Evolutionary conservation across 2,329 filamentous ascomycete genomes (phyloP).

Genomic region (Fusarium sororula): DNA sequence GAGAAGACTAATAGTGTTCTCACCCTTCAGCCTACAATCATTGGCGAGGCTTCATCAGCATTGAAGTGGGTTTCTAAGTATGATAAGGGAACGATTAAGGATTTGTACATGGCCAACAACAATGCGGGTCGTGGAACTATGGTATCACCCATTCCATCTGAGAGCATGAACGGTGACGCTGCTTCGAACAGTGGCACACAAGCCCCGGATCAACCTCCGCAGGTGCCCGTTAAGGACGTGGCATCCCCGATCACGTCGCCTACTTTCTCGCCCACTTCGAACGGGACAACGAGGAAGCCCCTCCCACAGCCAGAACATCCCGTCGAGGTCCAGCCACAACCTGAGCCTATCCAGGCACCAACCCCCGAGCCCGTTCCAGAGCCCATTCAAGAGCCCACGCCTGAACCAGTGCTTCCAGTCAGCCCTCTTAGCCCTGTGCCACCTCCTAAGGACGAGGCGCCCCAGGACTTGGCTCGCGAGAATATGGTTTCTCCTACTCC

Average conservation of each 20-base stretch:
- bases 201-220: constrained; percentile 46
- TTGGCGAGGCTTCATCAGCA: constrained; percentile 88
- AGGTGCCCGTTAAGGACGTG: constrained; percentile 54
- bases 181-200: constrained; percentile 19
- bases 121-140: constrained; percentile 73
- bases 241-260: constrained; percentile 33
- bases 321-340: not conserved
- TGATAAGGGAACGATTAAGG: constrained; percentile 86
- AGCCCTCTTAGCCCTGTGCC: constrained; percentile 34
- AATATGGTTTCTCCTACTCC: constrained; percentile 39
- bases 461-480: constrained; percentile 34
- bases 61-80: constrained; percentile 98
- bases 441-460: constrained; percentile 40
- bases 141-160: constrained; percentile 48
- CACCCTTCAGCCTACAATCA: constrained; percentile 84
- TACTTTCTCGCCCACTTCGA: constrained; percentile 35
- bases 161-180: constrained; percentile 41
- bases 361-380: not conserved
- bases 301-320: constrained; percentile 17
- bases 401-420: constrained; percentile 10
- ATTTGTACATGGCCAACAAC: constrained; percentile 82
- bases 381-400: constrained; percentile 4
- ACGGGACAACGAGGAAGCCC: constrained; percentile 34
- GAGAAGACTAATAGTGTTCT: constrained; percentile 90
- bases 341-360: constrained; percentile 8